Base-by-base conservation (phyloP, 768 basidiomycete genomes). In the Ramaria sp. region DNA sequence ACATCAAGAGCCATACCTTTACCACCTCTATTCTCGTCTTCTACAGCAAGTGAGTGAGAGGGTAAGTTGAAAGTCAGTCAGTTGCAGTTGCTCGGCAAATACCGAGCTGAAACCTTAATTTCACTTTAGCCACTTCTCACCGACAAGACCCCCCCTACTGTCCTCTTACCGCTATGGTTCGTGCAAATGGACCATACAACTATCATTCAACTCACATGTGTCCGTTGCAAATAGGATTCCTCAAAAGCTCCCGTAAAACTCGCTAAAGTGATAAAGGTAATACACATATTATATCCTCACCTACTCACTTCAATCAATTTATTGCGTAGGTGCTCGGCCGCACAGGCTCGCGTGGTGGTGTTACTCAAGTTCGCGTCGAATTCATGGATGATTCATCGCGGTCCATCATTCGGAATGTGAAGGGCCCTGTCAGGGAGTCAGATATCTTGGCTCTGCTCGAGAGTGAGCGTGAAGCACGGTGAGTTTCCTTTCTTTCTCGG, bases 401-500 rank as follows among this genome's bases (percentile, higher is more conserved):
- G 66, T 87, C 90, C 63, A 96, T 99, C 73, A 95, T 97, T 73
- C 90, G 95, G 53, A 99, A 99, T 76, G 95, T 98, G 64, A 98
- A 98, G 75, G 96, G 96, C 0, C 95, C 96, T 60, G 94, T 98
- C 59, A 78, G 91, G 61, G 88, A 92, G 74, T 82, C 93, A 72
- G 96, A 99, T 71, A 96, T 98, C 68, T 80, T 99, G 60, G 92
- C 94, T 64, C 78, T 99, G 63, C 78, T 98, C 68, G 96, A 99
- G 79, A 88, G 88, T 71, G 96, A 99, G 76, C 91, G 96, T 75
- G 96, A 99, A 79, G 96, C 96, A 66, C 91, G 96, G 96, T 96
- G 68, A 66, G 91, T 83, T 2, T 52, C 24, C n/a, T 7, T 50
- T 22, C 33, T 51, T 45, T n/a, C 13, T 41, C 1, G 22, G 19